Base-by-base conservation (phyloP, 306 rosid genomes). In the Sicyos baderoa region DNA sequence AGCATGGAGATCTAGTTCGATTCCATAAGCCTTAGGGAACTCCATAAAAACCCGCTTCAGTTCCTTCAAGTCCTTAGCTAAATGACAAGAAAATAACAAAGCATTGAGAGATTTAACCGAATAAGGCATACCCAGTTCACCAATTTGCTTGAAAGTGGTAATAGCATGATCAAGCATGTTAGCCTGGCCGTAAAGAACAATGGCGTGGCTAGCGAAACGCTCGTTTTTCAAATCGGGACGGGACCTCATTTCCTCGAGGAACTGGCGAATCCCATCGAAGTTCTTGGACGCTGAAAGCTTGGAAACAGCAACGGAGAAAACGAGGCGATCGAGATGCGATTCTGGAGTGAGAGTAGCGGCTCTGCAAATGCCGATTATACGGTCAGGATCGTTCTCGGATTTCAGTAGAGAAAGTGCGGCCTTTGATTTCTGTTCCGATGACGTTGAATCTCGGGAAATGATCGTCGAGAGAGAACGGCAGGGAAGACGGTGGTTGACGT, bases 161-260 rank as follows among this genome's bases (percentile, higher is more conserved):
- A 86, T 5, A 2, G 95, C 90, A 68, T 87, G 83, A 58, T 81
- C 79, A 29, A 82, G 64, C 96, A 92, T 87, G 9, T 82, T 79
- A 5, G 95, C 95, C 62, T 82, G 95, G 35, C 97, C 97, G 50
- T 84, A 92, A 40, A 92, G 91, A 29, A 84, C 78, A 21, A 89
- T 87, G 37, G 84, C 85, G 45, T 86, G 95, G 4, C 86, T 77
- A 14, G 78, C 76, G 50, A 83, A 87, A 0, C 96, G 87, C 67
- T 87, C 89, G 48, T 81, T 86, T 23, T 35, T 68, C 63, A 89
- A 91, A 61, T 91, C 92, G 53, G 89, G 83, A 0, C 95, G 87
- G 51, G 85, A n/a, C 48, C 78, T 68, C 58, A 87, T 75, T 2
- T 78, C 89, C 7, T 86, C 85, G 10, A 92, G 78, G 81, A 76